phyloP scores from a whole-genome alignment of 2,329 filamentous ascomycete genomes.

The Akanthomyces dipterigenus region DNA sequence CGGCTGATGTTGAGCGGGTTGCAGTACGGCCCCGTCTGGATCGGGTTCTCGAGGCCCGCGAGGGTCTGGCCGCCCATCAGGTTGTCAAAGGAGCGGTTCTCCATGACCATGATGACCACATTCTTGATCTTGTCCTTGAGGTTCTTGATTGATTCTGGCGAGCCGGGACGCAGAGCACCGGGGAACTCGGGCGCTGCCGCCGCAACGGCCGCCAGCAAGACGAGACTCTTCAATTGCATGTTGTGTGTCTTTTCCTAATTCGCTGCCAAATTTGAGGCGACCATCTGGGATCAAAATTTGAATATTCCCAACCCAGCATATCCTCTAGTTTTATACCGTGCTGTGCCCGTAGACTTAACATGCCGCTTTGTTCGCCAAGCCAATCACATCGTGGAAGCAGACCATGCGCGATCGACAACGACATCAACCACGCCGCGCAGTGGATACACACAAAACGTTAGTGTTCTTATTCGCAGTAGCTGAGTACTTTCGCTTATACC shows the following conservation, averaged over 20 bases:
- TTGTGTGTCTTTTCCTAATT: neutral
- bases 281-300: too few species aligned
- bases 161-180: constrained; percentile 1
- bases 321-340: neutral
- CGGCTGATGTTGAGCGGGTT: constrained; percentile 31
- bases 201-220: neutral
- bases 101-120: constrained; percentile 40
- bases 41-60: constrained; percentile 32
- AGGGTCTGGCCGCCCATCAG: constrained; percentile 33
- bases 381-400: neutral
- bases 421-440: neutral
- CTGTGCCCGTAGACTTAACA: neutral
- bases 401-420: neutral
- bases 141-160: constrained; percentile 17
- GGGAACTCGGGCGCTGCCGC: neutral
- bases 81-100: constrained; percentile 39
- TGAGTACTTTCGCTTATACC: neutral
- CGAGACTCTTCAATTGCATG: constrained; percentile 2
- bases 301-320: neutral
- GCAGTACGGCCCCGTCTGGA: constrained; percentile 35
- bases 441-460: constrained; percentile 2
- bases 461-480: neutral
- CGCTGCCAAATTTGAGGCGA: too few species aligned
- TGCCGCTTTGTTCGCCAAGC: neutral
- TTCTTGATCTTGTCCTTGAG: constrained; percentile 37